phyloP scores from a whole-genome alignment of 1,284 basidiomycete genomes.

The Boletus smithii region DNA sequence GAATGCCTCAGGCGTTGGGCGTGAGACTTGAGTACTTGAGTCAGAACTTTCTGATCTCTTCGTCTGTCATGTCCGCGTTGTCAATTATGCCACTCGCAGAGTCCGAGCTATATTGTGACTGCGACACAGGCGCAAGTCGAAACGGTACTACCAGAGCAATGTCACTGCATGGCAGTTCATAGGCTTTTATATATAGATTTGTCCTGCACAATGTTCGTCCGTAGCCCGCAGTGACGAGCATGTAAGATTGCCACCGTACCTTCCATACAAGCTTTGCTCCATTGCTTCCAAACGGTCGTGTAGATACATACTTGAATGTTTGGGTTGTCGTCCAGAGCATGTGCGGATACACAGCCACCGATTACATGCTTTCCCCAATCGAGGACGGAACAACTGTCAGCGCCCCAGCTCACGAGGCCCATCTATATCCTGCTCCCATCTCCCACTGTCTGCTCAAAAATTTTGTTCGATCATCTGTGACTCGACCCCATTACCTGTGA shows the following conservation, averaged over 20 bases:
- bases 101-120: not conserved
- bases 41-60: too few species aligned
- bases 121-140: not conserved
- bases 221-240: too few species aligned
- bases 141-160: too few species aligned
- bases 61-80: not conserved
- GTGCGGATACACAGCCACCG: slow-evolving; percentile 26
- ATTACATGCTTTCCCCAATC: too few species aligned
- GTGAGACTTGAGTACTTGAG: not conserved
- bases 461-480: slow-evolving; percentile 8
- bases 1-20: not conserved
- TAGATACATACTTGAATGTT: too few species aligned
- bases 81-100: not conserved
- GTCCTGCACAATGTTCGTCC: not conserved
- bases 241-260: too few species aligned
- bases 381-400: too few species aligned
- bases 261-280: too few species aligned
- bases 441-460: slow-evolving; percentile 10
- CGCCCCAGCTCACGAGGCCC: too few species aligned
- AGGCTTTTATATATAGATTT: not conserved
- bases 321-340: too few species aligned
- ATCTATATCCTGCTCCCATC: slow-evolving; percentile 17
- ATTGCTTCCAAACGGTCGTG: too few species aligned
- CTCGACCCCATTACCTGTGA: slow-evolving; percentile 17
- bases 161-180: not conserved